Base-by-base conservation (phyloP, 208 protist genomes). In the Trichomonas gallinae region DNA sequence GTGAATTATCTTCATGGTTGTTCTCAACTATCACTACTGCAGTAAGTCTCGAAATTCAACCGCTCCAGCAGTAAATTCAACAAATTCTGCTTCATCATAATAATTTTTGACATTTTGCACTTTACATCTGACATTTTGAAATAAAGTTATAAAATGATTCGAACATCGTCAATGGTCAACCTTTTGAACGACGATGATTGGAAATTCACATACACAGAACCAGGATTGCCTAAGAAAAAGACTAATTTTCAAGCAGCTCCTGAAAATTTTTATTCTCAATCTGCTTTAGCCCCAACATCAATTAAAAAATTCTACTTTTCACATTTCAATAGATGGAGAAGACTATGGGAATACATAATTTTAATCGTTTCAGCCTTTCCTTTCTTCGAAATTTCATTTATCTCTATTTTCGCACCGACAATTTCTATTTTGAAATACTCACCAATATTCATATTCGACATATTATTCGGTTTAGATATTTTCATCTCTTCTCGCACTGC, bases 291-390 rank as follows among this genome's bases (percentile, higher is more conserved):
- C 2, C 58, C 58, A 6, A 31, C 11, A 31, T 72, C 58, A 31
- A 8, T 6, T 8, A 72, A 72, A 72, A 31, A 31, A 26, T 72
- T 72, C 26, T 72, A 72, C 26, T 89, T 46, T 26, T 46, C 87
- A 38, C 87, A 93, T 36, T 93, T 93, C 46, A 48, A 42, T 10
- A 38, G n/a, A 38, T 58, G 17, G 17, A 42, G 87, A 1, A 23
- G 87, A 51, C 4, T 93, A 34, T 93, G 87, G 87, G 87, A 93
- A 93, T 93, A 93, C 44, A 51, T 93, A 34, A 34, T 93, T 93
- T 93, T 93, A 34, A 51, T 93, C 9, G 87, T 51, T 58, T 93
- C 87, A 38, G 44, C 44, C 10, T 48, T 48, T 93, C 40, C 87
- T 38, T 40, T 89, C 23, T 31, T 89, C 17, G 83, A 89, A 89